Evolutionary conservation across 2,329 filamentous ascomycete genomes (phyloP).

Genomic region (Penicillium oxalicum): DNA sequence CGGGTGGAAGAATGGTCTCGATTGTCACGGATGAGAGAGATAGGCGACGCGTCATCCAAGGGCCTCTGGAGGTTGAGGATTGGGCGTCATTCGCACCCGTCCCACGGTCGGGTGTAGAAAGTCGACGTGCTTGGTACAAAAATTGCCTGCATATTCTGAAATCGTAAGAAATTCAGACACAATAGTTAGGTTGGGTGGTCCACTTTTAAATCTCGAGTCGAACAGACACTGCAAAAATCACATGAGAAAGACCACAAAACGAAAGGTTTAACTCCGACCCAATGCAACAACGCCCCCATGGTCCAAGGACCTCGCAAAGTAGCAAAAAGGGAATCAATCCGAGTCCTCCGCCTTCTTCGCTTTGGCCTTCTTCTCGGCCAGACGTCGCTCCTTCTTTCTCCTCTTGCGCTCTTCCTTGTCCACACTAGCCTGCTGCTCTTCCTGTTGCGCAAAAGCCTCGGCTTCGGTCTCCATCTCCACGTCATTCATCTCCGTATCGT

Average conservation of each 20-base stretch:
- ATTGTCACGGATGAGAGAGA: not conserved
- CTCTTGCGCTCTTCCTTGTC: constrained; percentile 51
- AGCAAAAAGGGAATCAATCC: constrained; percentile 11
- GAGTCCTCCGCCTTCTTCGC: constrained; percentile 27
- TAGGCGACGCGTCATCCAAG: not conserved
- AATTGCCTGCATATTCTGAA: too few species aligned
- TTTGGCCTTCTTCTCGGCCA: constrained; percentile 40
- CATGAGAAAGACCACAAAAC: not conserved
- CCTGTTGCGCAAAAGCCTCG: constrained; percentile 33
- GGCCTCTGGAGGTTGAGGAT: too few species aligned
- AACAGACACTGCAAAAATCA: too few species aligned
- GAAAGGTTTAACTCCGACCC: constrained; percentile 19
- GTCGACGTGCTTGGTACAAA: too few species aligned
- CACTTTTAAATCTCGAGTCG: too few species aligned
- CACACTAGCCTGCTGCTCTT: constrained; percentile 36
- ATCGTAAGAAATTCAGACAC: too few species aligned
- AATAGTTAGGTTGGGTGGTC: too few species aligned
- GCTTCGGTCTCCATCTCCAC: constrained; percentile 35
- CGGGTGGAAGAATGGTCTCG: not conserved
- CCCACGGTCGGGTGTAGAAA: too few species aligned
- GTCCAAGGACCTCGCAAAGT: constrained; percentile 11
- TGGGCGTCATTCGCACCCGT: too few species aligned
- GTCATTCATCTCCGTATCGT: constrained; percentile 41
- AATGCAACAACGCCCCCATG: constrained; percentile 23
- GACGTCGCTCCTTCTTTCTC: constrained; percentile 50